Percentiles rank a stretch among this genome's conserved stretches.
Conservation (phyloP, 345 rosid species). For the Eucalyptus brandiana region DNA sequence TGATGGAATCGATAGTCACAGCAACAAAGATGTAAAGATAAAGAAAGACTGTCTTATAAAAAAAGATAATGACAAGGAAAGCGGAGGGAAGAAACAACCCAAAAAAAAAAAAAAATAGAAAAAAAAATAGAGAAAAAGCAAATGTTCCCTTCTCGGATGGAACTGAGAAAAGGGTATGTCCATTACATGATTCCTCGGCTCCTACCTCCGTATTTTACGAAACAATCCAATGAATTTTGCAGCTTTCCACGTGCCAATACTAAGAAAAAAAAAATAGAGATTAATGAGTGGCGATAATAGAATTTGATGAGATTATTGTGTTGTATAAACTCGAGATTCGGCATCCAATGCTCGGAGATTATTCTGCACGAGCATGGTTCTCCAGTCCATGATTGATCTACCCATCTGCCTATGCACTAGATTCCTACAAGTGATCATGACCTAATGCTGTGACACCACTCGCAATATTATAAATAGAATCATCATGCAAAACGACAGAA, state of each 20-base stretch:
- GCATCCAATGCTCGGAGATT: background rate
- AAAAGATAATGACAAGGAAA: background rate
- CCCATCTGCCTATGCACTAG: background rate
- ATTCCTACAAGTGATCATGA: background rate
- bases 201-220: background rate
- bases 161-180: background rate
- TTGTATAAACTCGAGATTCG: background rate
- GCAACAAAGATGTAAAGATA: background rate
- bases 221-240: background rate
- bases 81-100: background rate
- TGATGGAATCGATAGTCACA: conserved; percentile 20
- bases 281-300: background rate
- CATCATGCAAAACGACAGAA: background rate
- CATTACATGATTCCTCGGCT: background rate
- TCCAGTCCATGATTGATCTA: background rate
- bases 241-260: background rate
- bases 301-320: background rate
- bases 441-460: background rate
- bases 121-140: background rate
- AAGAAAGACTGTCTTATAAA: background rate
- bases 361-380: background rate
- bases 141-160: background rate
- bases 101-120: background rate
- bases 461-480: background rate
- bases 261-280: background rate